Conservation (phyloP, 2,329 filamentous ascomycete genomes). For the Dothidotthia symphoricarpi region DNA sequence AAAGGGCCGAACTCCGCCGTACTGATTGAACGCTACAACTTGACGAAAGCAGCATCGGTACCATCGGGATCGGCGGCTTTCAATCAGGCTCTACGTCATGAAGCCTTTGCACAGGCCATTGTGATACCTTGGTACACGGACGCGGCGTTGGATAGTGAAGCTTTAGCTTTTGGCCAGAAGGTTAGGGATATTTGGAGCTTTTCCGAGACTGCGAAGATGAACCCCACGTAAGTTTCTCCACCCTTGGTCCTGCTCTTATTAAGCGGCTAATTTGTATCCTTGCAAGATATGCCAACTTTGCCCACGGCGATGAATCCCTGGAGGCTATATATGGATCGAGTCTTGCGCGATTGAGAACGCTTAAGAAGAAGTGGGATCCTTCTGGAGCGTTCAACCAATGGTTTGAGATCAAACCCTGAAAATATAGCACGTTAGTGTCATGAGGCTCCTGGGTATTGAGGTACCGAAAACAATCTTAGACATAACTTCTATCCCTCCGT, state of each 20-base stretch:
- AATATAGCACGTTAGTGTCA: too few species aligned
- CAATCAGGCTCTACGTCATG: slow-evolving; percentile 28
- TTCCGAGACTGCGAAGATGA: slow-evolving; percentile 7
- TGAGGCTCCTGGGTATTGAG: too few species aligned
- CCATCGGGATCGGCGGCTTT: slow-evolving; percentile 22
- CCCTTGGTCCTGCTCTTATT: slow-evolving; percentile 1
- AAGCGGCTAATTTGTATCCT: background rate
- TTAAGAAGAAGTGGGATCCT: slow-evolving; percentile 32
- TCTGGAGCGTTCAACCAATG: slow-evolving; percentile 24
- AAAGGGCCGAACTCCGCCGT: slow-evolving; percentile 36
- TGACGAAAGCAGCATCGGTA: slow-evolving; percentile 29
- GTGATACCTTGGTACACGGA: slow-evolving; percentile 45
- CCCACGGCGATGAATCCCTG: slow-evolving; percentile 25
- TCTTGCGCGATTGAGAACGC: slow-evolving; percentile 13
- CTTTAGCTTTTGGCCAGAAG: slow-evolving; percentile 34
- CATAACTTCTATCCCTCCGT: too few species aligned
- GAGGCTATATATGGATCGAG: slow-evolving; percentile 26
- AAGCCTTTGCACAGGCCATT: slow-evolving; percentile 41
- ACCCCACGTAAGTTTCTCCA: too few species aligned
- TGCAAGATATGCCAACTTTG: slow-evolving; percentile 30
- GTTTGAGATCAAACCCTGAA: slow-evolving; percentile 28
- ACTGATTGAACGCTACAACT: slow-evolving; percentile 41
- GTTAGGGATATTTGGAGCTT: slow-evolving; percentile 32
- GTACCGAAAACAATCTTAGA: too few species aligned
- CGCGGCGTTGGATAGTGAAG: slow-evolving; percentile 36